These are phyloP conservation scores for Coemansia sp. DNA, from an alignment of 192 early-diverging fungal genomes.

Conservation along the genomic window DNA sequence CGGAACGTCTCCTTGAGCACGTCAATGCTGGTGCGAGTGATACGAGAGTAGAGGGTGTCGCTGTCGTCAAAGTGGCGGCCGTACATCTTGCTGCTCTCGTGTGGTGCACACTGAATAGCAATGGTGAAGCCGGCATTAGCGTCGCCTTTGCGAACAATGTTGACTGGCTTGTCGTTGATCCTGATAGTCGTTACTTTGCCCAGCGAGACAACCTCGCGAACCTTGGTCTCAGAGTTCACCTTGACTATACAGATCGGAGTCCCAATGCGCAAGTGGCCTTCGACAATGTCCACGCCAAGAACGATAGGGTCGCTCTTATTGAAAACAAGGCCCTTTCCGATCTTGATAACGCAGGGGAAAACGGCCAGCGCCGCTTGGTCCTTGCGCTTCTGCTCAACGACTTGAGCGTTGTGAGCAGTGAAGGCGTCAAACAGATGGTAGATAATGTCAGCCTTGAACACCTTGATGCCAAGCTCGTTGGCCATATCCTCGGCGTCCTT, in stretches of 20 bases:
- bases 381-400: slow-evolving; percentile 82
- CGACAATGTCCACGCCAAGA: slow-evolving; percentile 92
- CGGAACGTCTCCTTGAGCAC: slow-evolving; percentile 93
- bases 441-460: slow-evolving; percentile 98
- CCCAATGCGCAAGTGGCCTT: slow-evolving; percentile 81
- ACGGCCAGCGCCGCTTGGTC: slow-evolving; percentile 86
- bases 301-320: slow-evolving; percentile 95
- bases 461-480: slow-evolving; percentile 82
- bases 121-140: slow-evolving; percentile 85
- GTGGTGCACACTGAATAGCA: slow-evolving; percentile 80
- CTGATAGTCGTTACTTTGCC: slow-evolving; percentile 93
- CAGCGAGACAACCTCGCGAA: slow-evolving; percentile 65
- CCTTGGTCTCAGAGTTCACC: slow-evolving; percentile 68
- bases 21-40: slow-evolving; percentile 89
- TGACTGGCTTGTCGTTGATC: slow-evolving; percentile 81
- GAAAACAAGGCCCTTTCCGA: slow-evolving; percentile 78
- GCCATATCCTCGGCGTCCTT: slow-evolving; percentile 89
- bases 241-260: slow-evolving; percentile 91
- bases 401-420: slow-evolving; percentile 71
- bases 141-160: slow-evolving; percentile 78
- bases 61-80: slow-evolving; percentile 89
- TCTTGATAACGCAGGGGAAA: slow-evolving; percentile 93
- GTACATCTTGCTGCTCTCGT: slow-evolving; percentile 84
- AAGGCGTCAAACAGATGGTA: slow-evolving; percentile 98
- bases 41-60: slow-evolving; percentile 75